Percentiles rank a stretch among this genome's conserved stretches.
Conservation (phyloP, 371 early-diverging fungal genomes). For the Mortierella sp. region DNA sequence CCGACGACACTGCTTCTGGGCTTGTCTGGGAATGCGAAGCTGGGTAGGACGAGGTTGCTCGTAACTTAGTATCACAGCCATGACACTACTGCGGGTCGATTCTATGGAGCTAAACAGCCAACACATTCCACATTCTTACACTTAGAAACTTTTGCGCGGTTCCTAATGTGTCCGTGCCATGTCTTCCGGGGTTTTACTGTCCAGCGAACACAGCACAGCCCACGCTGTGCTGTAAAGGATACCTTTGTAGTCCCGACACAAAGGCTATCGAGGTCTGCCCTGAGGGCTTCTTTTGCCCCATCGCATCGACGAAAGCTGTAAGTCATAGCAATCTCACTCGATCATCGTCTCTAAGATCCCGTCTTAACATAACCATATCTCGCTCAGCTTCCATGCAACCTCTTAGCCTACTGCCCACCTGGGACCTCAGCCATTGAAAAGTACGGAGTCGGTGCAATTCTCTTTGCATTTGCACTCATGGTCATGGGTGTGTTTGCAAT, state of each 20-base stretch:
- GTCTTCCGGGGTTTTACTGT: slow-evolving; percentile 55
- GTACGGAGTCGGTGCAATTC: slow-evolving; percentile 35
- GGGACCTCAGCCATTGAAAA: slow-evolving; percentile 38
- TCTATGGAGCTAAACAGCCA: too few species aligned
- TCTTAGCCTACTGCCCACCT: slow-evolving; percentile 45
- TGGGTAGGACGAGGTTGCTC: too few species aligned
- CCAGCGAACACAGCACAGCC: slow-evolving; percentile 60
- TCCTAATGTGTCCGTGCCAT: slow-evolving; percentile 39
- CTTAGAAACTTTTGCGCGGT: slow-evolving; percentile 41
- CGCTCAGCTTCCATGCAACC: slow-evolving; percentile 44
- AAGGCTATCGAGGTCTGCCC: slow-evolving; percentile 50
- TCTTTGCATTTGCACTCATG: slow-evolving; percentile 36
- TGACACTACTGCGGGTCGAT: too few species aligned
- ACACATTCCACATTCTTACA: too few species aligned
- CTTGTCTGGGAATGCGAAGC: slow-evolving; percentile 40
- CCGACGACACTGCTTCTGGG: slow-evolving; percentile 29
- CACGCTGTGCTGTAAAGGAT: slow-evolving; percentile 56
- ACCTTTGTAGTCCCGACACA: slow-evolving; percentile 52
- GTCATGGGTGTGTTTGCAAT: slow-evolving; percentile 36
- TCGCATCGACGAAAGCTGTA: slow-evolving; percentile 27
- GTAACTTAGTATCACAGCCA: neutral
- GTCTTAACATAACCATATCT: too few species aligned
- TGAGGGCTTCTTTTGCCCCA: slow-evolving; percentile 45
- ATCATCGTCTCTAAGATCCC: too few species aligned
- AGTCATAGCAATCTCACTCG: neutral